Evolutionary conservation across 2,329 filamentous ascomycete species (phyloP).

Genomic region (Furcasterigmium furcatum): DNA sequence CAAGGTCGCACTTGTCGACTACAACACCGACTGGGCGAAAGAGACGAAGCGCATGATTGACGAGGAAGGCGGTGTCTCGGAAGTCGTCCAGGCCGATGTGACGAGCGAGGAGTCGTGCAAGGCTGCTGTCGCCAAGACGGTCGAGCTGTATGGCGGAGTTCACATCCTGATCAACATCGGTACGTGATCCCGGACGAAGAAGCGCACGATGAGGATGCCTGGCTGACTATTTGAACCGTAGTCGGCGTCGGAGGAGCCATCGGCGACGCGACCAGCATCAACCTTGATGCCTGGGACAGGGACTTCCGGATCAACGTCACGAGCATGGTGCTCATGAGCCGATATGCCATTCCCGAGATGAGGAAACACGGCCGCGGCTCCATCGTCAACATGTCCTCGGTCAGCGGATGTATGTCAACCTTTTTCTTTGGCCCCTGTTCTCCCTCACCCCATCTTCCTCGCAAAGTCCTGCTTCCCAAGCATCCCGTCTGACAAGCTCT

Average conservation of each 20-base stretch:
- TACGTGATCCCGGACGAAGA: no score
- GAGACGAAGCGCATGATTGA: conserved; percentile 52
- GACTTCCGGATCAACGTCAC: conserved; percentile 39
- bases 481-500: no score
- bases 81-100: conserved; percentile 48
- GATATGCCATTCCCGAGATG: conserved; percentile 13
- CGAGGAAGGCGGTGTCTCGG: conserved; percentile 28
- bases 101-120: conserved; percentile 49
- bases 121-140: conserved; percentile 31
- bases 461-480: no score
- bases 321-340: conserved; percentile 13
- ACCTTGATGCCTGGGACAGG: conserved; percentile 54
- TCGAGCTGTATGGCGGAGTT: conserved; percentile 49
- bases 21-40: conserved; percentile 43
- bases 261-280: no score
- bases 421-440: no score
- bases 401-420: conserved; percentile 49
- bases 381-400: conserved; percentile 61
- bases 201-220: conserved; percentile 60
- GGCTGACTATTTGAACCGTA: conserved; percentile 53
- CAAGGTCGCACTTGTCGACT: conserved; percentile 55
- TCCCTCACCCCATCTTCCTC: no score
- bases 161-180: conserved; percentile 60
- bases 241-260: conserved; percentile 57
- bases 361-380: conserved; percentile 45